Evolutionary conservation across 768 basidiomycete species (phyloP), one percentile per base, ranked within the genome.

Genomic region (Termitomyces sp.): DNA sequence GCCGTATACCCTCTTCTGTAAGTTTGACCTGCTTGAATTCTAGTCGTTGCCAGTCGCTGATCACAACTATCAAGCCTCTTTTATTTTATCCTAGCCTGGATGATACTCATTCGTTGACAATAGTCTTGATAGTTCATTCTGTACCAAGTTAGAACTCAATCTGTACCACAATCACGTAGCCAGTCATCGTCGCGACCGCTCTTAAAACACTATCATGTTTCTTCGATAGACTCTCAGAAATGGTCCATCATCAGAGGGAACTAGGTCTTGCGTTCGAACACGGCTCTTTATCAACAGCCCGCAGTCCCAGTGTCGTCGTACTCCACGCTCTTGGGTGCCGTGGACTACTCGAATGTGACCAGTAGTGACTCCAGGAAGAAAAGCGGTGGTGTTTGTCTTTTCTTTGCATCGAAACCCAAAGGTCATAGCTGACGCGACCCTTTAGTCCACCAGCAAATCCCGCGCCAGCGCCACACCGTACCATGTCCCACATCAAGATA

Each of bases 1-100:
- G 95, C 95, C 20, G 94, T 98, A 64, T 98, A 97, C 73, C 96
- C 96, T n/a, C 77, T 97, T 38, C 74, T 94, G 91, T 92, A 59
- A 73, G 90, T 36, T 18, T 11, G 52, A 12, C 39, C 18, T 35
- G 42, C 16, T 32, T n/a, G 10, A 42, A n/a, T n/a, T n/a, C n/a
- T 22, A 12, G 32, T 20, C 12, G 22, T 36, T 27, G 20, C 41
- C 5, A 50, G 36, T 50, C 58, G 7, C 40, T 46, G 45, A 46
- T 15, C 2, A 38, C 33, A 16, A 18, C 22, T 35, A 13, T 39
- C 1, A 60, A 92, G 91, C 41, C 75, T 97, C 31, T 96, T 97
- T 70, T 97, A 95, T 67, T 95, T 95, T 71, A 85, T 96, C 61
- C 74, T 97, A 38, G 91, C 93, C 3, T 96, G 94, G 94, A 96